Evolutionary conservation across 768 basidiomycete species (phyloP), one percentile per base, ranked within the genome.

Genomic region (Lentinula guzmanii): DNA sequence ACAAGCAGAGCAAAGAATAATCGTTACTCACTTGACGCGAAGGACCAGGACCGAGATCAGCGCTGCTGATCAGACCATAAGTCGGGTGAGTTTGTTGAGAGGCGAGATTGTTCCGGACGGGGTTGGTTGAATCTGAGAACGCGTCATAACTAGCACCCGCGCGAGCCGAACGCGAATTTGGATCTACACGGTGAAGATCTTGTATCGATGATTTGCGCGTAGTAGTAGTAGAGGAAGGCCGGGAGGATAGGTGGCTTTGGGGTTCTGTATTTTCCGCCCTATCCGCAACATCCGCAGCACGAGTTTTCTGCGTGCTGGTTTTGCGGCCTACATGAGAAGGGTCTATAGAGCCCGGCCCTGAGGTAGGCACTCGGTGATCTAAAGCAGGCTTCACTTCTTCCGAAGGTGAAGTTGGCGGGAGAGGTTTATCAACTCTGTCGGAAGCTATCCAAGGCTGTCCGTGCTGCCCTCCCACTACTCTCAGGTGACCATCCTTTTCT

Each of bases 401-500:
- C 33, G 34, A 34, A 10, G 42, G 42, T 45, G 28, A 16, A 60
- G 46, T 33, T 60, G 46, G 58, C 48, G 58, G 58, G 5, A 60
- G 58, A 18, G 58, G 58, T 46, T 60, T 60, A 46, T 60, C 58
- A 50, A 35, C 13, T 21, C 39, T 60, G 18, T 50, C 34, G 15
- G 58, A 51, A 1, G 34, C 58, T 11, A 9, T 31, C 39, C 39
- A 58, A 58, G 55, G 55, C 7, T 42, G 21, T 46, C 28, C 45
- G 16, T 4, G 5, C 16, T 45, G 48, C 2, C 33, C 46, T 50
- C 31, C 45, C 15, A 43, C 39, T 51, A 13, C 13, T 35, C 18
- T 34, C 58, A 18, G 42, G 7, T 6, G 24, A 34, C 42, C 48
- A 18, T 50, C 58, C 31, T 28, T 28, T 51, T 28, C 58, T 21